These are phyloP conservation scores for Marchantia paleacea DNA, from an alignment of 225 moss, liverwort and hornwort species.

Conservation along the genomic window DNA sequence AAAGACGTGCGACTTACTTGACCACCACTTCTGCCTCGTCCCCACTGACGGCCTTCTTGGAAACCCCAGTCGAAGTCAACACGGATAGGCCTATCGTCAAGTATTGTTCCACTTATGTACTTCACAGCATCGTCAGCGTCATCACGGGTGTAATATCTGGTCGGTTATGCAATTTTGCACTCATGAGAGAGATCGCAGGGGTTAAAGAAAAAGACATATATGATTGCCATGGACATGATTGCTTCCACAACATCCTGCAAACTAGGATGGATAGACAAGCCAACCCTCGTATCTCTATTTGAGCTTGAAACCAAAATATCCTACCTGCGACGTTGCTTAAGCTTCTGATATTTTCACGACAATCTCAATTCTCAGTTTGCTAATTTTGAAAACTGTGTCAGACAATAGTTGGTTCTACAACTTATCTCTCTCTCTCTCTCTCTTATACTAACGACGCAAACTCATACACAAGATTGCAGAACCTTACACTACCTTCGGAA, in stretches of 20 bases:
- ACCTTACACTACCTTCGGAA: too few species aligned
- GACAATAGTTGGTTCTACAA: too few species aligned
- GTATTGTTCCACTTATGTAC: slow-evolving; percentile 96
- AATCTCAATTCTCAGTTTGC: too few species aligned
- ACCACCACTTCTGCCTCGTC: slow-evolving; percentile 96
- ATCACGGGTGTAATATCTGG: slow-evolving; percentile 86
- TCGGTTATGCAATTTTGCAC: neutral
- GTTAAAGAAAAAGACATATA: neutral
- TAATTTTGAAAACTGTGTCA: too few species aligned
- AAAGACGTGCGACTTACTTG: slow-evolving; percentile 48
- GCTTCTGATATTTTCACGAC: too few species aligned
- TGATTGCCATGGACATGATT: neutral
- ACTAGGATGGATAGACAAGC: neutral
- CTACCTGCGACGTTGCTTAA: too few species aligned
- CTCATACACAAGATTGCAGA: too few species aligned
- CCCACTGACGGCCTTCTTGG: slow-evolving; percentile 99
- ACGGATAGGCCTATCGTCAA: slow-evolving; percentile 96
- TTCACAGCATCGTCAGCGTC: slow-evolving; percentile 94
- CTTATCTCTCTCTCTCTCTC: too few species aligned
- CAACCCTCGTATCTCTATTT: neutral
- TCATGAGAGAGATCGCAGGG: neutral
- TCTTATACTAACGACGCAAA: too few species aligned
- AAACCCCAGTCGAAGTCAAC: slow-evolving; percentile 99
- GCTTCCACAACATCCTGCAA: neutral
- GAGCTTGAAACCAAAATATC: too few species aligned